phyloP scores from a whole-genome alignment of 768 basidiomycete species.

The Mycena filopes region DNA sequence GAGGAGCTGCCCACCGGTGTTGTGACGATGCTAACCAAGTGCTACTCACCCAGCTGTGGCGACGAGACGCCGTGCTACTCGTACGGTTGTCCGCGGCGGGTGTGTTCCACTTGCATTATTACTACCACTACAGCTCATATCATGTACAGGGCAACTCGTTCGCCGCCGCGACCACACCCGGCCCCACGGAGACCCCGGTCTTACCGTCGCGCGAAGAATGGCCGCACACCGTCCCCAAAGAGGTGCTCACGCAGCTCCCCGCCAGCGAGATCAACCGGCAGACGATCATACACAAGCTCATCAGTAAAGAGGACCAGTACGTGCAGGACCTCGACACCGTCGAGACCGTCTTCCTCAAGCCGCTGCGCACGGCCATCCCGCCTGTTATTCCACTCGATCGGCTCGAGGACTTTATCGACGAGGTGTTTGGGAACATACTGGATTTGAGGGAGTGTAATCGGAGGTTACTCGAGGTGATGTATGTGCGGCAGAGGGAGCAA shows the following conservation, averaged over 20 bases:
- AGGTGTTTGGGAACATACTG: slow-evolving; percentile 89
- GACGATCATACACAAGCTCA: slow-evolving; percentile 89
- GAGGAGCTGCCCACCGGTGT: slow-evolving; percentile 89
- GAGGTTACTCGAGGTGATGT: slow-evolving; percentile 83
- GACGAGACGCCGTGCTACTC: slow-evolving; percentile 87
- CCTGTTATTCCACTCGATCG: slow-evolving; percentile 59
- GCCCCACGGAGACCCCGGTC: slow-evolving; percentile 43
- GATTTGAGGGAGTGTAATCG: slow-evolving; percentile 86
- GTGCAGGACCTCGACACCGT: slow-evolving; percentile 87
- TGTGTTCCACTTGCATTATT: not conserved
- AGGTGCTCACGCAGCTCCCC: slow-evolving; percentile 61
- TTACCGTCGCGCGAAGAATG: slow-evolving; percentile 52
- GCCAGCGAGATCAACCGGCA: slow-evolving; percentile 86
- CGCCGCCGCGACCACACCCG: slow-evolving; percentile 6
- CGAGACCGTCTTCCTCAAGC: slow-evolving; percentile 71
- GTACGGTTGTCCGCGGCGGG: slow-evolving; percentile 77
- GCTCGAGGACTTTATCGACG: slow-evolving; percentile 87
- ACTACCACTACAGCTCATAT: not conserved
- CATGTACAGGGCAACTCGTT: slow-evolving; percentile 8
- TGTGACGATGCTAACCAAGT: slow-evolving; percentile 88
- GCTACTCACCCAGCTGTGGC: slow-evolving; percentile 88
- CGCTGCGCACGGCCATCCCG: slow-evolving; percentile 57
- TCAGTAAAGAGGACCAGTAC: slow-evolving; percentile 90
- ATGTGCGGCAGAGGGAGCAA: slow-evolving; percentile 88
- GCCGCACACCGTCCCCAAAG: slow-evolving; percentile 56